Percentiles rank a stretch among this genome's conserved stretches.
Evolutionary conservation across 257 asterid genomes (phyloP).

Genomic region (Gardenia jasminoides): DNA sequence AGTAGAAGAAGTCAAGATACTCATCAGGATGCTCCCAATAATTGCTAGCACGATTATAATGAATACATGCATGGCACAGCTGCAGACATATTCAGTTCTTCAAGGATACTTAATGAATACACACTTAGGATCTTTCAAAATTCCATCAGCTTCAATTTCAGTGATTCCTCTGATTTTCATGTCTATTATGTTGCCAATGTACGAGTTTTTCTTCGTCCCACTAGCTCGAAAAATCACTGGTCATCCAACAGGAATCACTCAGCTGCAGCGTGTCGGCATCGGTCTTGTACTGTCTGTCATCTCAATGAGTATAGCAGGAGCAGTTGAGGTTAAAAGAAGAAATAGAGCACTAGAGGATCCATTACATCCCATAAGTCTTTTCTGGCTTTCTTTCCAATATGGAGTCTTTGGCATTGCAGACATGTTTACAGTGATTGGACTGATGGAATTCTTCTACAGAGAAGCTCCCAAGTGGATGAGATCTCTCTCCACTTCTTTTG

Average conservation of each 20-base stretch:
- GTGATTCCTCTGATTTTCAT: slow-evolving; percentile 49
- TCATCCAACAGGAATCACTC: slow-evolving; percentile 46
- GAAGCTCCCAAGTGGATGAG: slow-evolving; percentile 73
- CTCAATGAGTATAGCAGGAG: slow-evolving; percentile 44
- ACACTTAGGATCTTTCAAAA: slow-evolving; percentile 34
- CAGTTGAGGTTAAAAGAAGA: slow-evolving; percentile 44
- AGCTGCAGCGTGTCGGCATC: slow-evolving; percentile 51
- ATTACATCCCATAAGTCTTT: slow-evolving; percentile 42
- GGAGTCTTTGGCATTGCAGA: slow-evolving; percentile 71
- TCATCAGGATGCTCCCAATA: slow-evolving; percentile 45
- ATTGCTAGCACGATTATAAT: slow-evolving; percentile 45
- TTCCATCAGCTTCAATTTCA: slow-evolving; percentile 47
- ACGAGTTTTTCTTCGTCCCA: slow-evolving; percentile 47
- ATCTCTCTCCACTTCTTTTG: slow-evolving; percentile 66
- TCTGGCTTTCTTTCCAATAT: slow-evolving; percentile 66
- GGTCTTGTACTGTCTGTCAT: slow-evolving; percentile 43
- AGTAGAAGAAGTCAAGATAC: slow-evolving; percentile 54
- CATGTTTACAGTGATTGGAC: slow-evolving; percentile 63
- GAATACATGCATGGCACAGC: slow-evolving; percentile 53
- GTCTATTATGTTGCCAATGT: slow-evolving; percentile 41
- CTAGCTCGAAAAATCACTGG: slow-evolving; percentile 42
- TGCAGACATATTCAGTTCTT: slow-evolving; percentile 49
- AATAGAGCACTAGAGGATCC: slow-evolving; percentile 34
- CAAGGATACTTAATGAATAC: slow-evolving; percentile 49
- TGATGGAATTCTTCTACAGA: slow-evolving; percentile 61